phyloP scores from a whole-genome alignment of 2,329 filamentous ascomycete species.

The Fusarium oligoseptatum region DNA sequence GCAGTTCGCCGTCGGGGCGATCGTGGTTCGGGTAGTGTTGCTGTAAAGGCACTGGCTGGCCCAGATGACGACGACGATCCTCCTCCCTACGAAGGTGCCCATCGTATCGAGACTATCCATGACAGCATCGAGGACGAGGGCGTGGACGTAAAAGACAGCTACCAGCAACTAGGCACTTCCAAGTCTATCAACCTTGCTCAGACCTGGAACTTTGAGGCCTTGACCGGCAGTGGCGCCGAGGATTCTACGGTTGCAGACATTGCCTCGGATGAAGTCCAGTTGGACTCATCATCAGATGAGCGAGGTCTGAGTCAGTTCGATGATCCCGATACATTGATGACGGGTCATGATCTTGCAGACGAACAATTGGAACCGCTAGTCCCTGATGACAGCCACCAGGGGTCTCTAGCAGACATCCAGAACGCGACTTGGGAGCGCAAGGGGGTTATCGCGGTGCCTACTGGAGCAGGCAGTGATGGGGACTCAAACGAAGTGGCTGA shows the following conservation, averaged over 20 bases:
- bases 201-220: constrained; percentile 62
- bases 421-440: constrained; percentile 52
- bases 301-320: constrained; percentile 40
- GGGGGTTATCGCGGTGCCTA: constrained; percentile 56
- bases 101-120: constrained; percentile 49
- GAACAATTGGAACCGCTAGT: constrained; percentile 29
- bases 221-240: constrained; percentile 50
- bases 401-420: constrained; percentile 48
- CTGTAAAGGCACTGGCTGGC: constrained; percentile 45
- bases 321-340: constrained; percentile 51
- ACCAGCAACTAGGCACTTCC: constrained; percentile 45
- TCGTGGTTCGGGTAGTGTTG: constrained; percentile 64
- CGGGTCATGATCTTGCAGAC: constrained; percentile 29
- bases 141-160: constrained; percentile 56
- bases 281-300: constrained; percentile 56
- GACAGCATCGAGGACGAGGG: constrained; percentile 65
- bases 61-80: constrained; percentile 49
- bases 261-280: constrained; percentile 60
- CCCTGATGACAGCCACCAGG: constrained; percentile 25
- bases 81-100: constrained; percentile 50
- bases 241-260: constrained; percentile 53
- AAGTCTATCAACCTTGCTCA: constrained; percentile 52
- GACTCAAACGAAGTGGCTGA: constrained; percentile 63
- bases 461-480: constrained; percentile 51
- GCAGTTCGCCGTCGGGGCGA: constrained; percentile 76